Base-by-base conservation (phyloP, 192 early-diverging fungal species). In the Funneliformis mosseae region DNA sequence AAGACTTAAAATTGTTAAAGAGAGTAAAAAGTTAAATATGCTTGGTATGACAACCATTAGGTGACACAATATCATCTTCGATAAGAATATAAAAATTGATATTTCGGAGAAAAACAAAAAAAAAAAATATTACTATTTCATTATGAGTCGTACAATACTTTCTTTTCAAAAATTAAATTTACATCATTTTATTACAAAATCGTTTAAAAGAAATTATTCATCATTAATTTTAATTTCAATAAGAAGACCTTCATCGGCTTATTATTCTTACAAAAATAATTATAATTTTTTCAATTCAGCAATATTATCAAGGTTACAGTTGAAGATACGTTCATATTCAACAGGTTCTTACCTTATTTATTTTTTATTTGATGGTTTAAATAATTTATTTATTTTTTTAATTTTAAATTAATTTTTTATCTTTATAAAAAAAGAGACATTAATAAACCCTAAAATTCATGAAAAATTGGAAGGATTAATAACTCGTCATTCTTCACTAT, bases 401-500 rank as follows among this genome's bases (percentile, higher is more conserved):
- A 43, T 38, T 7, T 5, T 38, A 39, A 38, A 39, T 70, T 43
- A 41, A 25, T 21, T 21, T 2, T 39, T 23, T 9, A 10, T 21
- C 16, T 59, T 14, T 55, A 50, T 42, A 12, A 10, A 63, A 2
- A 76, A 76, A 62, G 74, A 61, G n/a, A 38, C 74, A 8, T 76
- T 76, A 41, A 41, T 76, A 1, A 76, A 76, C 11, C 33, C 14
- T 62, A 76, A 76, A 62, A n/a, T 76, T 41, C 55, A 27, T 41
- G 74, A 76, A 76, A 76, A 39, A 39, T 39, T 76, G 27, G 74
- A 76, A 62, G 21, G 11, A 4, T 76, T 76, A 41, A 42, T 43
- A 33, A 41, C 11, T 27, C 48, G 74, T n/a, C 74, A 76, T 61
- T 39, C 48, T 76, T 28, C 11, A 28, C 39, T 76, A 39, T 62